Evolutionary conservation across 345 rosid genomes (phyloP).

Genomic region (Rhizophora mangle): DNA sequence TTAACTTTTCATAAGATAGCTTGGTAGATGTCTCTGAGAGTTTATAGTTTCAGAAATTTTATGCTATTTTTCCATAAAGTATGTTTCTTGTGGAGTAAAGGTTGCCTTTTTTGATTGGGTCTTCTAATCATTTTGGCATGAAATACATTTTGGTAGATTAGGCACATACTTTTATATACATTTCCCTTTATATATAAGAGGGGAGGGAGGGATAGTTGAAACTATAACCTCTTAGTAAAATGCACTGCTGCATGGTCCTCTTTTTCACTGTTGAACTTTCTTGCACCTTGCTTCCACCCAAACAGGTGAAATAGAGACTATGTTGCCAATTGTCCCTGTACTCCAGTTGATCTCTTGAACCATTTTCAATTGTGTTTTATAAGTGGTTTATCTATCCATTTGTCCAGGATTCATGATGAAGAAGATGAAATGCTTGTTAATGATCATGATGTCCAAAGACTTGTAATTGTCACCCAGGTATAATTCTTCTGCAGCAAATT

Average conservation of each 20-base stretch:
- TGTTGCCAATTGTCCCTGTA: neutral
- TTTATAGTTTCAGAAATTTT: too few species aligned
- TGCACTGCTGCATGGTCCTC: too few species aligned
- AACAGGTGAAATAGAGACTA: too few species aligned
- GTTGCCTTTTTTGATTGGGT: neutral
- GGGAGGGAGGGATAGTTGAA: neutral
- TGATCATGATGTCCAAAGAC: slow-evolving; percentile 89
- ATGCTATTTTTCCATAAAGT: too few species aligned
- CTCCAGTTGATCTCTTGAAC: neutral
- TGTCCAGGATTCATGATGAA: slow-evolving; percentile 68
- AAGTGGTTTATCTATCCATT: neutral
- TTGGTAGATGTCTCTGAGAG: too few species aligned
- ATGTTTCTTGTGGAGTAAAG: too few species aligned
- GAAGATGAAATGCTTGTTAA: slow-evolving; percentile 67
- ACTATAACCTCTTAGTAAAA: too few species aligned
- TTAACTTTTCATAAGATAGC: too few species aligned
- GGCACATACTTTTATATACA: neutral
- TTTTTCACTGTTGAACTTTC: neutral
- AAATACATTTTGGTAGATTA: neutral
- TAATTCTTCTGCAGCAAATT: neutral
- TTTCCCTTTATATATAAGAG: neutral
- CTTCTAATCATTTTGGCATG: neutral
- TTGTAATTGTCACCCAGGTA: slow-evolving; percentile 97
- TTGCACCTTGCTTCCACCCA: neutral
- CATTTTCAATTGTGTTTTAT: neutral